Conservation (phyloP, 768 basidiomycete species). For the Termitomyces sp. region DNA sequence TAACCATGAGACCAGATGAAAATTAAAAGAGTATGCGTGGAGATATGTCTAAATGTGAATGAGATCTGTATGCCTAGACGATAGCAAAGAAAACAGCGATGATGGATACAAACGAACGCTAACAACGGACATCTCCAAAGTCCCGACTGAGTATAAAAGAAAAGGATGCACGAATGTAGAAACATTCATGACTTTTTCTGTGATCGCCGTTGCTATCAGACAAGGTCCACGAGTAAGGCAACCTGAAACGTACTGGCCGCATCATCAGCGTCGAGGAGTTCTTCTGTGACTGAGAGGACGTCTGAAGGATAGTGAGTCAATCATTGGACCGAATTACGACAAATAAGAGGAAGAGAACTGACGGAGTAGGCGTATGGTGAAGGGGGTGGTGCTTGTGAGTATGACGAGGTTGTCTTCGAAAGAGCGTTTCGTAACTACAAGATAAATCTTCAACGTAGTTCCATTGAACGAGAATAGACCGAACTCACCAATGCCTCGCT, state of each 20-base stretch:
- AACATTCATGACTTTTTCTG: slow-evolving; percentile 22
- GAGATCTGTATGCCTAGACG: slow-evolving; percentile 18
- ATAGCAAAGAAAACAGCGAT: slow-evolving; percentile 15
- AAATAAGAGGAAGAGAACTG: slow-evolving; percentile 20
- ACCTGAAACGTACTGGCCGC: slow-evolving; percentile 39
- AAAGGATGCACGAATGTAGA: slow-evolving; percentile 9
- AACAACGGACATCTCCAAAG: slow-evolving; percentile 16
- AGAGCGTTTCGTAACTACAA: slow-evolving; percentile 58
- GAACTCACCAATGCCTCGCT: slow-evolving; percentile 68
- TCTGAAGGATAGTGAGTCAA: slow-evolving; percentile 19
- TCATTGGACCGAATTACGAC: slow-evolving; percentile 6
- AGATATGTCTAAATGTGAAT: slow-evolving; percentile 20
- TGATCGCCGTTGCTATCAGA: neutral
- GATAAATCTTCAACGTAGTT: slow-evolving; percentile 4
- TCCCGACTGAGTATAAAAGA: slow-evolving; percentile 12
- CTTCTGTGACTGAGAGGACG: slow-evolving; percentile 30
- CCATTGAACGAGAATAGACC: neutral
- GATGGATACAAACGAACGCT: slow-evolving; percentile 11
- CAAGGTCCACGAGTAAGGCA: slow-evolving; percentile 2
- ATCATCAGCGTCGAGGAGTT: slow-evolving; percentile 49
- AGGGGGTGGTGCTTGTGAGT: slow-evolving; percentile 27
- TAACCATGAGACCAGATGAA: slow-evolving; percentile 9
- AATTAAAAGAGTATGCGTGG: slow-evolving; percentile 3
- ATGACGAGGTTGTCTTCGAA: slow-evolving; percentile 42
- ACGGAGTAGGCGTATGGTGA: slow-evolving; percentile 27